Evolutionary conservation across 164 flowering plant species (phyloP).

Genomic region (Cinnamomum chago): DNA sequence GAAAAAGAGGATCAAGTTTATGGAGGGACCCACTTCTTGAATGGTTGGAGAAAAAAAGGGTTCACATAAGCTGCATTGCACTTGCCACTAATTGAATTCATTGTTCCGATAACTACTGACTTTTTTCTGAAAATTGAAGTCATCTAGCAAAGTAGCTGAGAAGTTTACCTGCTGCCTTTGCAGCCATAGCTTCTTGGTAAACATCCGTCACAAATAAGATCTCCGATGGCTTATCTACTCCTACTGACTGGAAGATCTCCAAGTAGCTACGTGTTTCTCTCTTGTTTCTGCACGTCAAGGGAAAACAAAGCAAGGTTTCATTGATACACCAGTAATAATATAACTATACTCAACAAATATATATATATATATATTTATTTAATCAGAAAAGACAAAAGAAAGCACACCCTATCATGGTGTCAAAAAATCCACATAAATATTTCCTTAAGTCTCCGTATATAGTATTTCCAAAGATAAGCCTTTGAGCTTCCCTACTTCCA

Average conservation of each 20-base stretch:
- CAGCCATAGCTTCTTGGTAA: slow-evolving; percentile 85
- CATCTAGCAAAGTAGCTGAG: background rate
- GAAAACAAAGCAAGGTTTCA: background rate
- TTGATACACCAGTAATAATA: background rate
- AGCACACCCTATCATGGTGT: slow-evolving; percentile 76
- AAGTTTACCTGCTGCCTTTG: slow-evolving; percentile 80
- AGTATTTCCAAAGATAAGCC: slow-evolving; percentile 86
- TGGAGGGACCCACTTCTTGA: background rate
- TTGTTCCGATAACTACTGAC: background rate
- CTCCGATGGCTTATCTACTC: slow-evolving; percentile 80
- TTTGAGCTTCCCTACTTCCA: slow-evolving; percentile 96
- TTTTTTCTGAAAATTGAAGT: background rate
- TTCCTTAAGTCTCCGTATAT: slow-evolving; percentile 82
- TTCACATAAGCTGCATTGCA: background rate
- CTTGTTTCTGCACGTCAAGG: slow-evolving; percentile 52
- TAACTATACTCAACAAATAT: background rate
- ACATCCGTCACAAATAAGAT: slow-evolving; percentile 86
- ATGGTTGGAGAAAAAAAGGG: background rate
- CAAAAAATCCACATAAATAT: slow-evolving; percentile 82
- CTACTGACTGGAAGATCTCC: slow-evolving; percentile 68
- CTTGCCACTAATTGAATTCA: background rate
- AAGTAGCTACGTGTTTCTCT: slow-evolving; percentile 70
- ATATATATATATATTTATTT: too few relatives aligned
- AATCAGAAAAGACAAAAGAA: slow-evolving; percentile 2
- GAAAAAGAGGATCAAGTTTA: background rate